Evolutionary conservation across 495 filamentous ascomycete species (phyloP), one percentile per base, ranked within the genome.

Genomic region (Aspergillus asperescens): DNA sequence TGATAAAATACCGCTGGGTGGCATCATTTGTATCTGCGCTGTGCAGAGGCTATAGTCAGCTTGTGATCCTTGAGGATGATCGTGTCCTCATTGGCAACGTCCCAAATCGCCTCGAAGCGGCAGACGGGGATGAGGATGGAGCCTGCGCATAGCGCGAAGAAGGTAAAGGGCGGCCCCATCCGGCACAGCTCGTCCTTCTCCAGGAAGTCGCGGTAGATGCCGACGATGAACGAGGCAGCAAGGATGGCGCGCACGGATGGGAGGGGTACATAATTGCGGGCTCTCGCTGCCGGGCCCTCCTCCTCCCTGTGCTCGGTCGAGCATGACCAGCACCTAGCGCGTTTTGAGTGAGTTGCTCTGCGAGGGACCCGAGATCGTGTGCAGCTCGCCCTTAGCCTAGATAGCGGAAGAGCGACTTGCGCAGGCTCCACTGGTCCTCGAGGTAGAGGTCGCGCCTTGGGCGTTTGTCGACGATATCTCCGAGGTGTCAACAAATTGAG

Each of bases 71-170:
- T n/a, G n/a, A n/a, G n/a, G n/a, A n/a, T n/a, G n/a, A n/a, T n/a
- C n/a, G n/a, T n/a, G n/a, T n/a, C n/a, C n/a, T n/a, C n/a, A n/a
- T n/a, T n/a, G n/a, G n/a, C n/a, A n/a, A n/a, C n/a, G n/a, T n/a
- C n/a, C n/a, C n/a, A n/a, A n/a, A n/a, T n/a, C n/a, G n/a, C n/a
- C n/a, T n/a, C n/a, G n/a, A n/a, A n/a, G n/a, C n/a, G n/a, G n/a
- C n/a, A n/a, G n/a, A n/a, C 47, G 0, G 34, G 35, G 47, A 40
- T 29, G 32, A 50, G 34, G 13, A 50, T 29, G 9, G 19, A 9
- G 12, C 47, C 47, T 2, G 47, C 47, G 12, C 32, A 39, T 0
- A 39, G 34, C n/a, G 47, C 47, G 47, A 28, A 50, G 47, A 50
- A 50, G 4, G 47, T 25, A 19, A 40, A 39, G 2, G 16, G 12